Evolutionary conservation across 2,329 filamentous ascomycete species (phyloP).

Genomic region (Aotearoamyces nothofagi): DNA sequence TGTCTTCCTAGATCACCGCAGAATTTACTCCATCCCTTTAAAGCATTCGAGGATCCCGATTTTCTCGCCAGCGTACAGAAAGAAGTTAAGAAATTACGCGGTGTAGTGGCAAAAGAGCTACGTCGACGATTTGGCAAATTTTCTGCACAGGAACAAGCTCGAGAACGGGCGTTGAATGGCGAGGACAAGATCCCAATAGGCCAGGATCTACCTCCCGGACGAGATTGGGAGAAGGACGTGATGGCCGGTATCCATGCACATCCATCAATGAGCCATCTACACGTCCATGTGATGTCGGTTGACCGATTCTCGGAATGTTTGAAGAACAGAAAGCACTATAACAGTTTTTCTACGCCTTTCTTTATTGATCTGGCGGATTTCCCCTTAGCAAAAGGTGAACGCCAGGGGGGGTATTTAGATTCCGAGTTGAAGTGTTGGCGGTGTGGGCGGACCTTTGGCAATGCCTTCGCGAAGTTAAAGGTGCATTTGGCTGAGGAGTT

Average conservation of each 20-base stretch:
- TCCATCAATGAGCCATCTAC: constrained; percentile 84
- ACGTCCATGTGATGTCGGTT: constrained; percentile 72
- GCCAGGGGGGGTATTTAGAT: constrained; percentile 40
- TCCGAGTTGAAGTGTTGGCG: constrained; percentile 69
- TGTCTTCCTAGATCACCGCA: constrained; percentile 60
- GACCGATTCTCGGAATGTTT: constrained; percentile 62
- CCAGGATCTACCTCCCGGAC: constrained; percentile 44
- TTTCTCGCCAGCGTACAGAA: constrained; percentile 51
- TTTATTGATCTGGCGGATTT: constrained; percentile 68
- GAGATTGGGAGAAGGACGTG: constrained; percentile 67
- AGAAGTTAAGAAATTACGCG: constrained; percentile 45
- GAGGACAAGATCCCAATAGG: constrained; percentile 32
- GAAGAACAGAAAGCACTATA: constrained; percentile 79
- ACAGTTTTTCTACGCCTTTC: constrained; percentile 78
- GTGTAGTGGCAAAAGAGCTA: constrained; percentile 60
- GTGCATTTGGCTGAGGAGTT: constrained; percentile 63
- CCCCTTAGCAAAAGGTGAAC: constrained; percentile 53
- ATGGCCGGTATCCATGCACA: constrained; percentile 69
- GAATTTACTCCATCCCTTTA: constrained; percentile 55
- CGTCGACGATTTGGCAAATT: constrained; percentile 47
- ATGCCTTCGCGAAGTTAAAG: constrained; percentile 60
- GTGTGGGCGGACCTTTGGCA: constrained; percentile 60
- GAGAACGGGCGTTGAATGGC: constrained; percentile 50
- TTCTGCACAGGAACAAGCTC: constrained; percentile 46
- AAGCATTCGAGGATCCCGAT: constrained; percentile 52